Evolutionary conservation across 306 rosid genomes (phyloP).

Genomic region (Dryas octopetala): DNA sequence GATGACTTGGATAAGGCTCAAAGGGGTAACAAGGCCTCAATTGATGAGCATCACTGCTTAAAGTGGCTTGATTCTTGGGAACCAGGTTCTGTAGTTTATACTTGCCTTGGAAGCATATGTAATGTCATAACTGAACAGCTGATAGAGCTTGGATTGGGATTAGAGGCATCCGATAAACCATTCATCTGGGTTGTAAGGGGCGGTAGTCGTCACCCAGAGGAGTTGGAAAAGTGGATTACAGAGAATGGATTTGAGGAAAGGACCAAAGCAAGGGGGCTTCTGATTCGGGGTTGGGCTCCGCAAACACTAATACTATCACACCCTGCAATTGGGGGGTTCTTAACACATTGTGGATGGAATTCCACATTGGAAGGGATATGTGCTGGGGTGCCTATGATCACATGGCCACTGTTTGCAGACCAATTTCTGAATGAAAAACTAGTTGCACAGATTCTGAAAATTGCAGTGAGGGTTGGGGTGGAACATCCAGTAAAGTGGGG

Average conservation of each 20-base stretch:
- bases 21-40: conserved; percentile 47
- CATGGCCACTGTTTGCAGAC: conserved; percentile 43
- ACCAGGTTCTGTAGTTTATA: conserved; percentile 33
- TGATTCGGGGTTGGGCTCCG: too few relatives aligned
- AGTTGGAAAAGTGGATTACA: conserved; percentile 43
- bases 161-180: conserved; percentile 48
- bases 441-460: conserved; percentile 20
- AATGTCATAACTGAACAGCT: conserved; percentile 26
- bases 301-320: too few relatives aligned
- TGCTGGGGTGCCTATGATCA: conserved; percentile 2
- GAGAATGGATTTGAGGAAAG: conserved; percentile 51
- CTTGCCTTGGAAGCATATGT: conserved; percentile 51
- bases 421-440: conserved; percentile 43
- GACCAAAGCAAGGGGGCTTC: conserved; percentile 12
- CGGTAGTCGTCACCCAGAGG: conserved; percentile 20
- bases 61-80: conserved; percentile 50
- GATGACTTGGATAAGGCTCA: conserved; percentile 28
- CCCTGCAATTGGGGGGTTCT: too few relatives aligned
- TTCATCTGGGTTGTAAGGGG: conserved; percentile 69
- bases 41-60: conserved; percentile 29
- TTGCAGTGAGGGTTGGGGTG: too few relatives aligned
- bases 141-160: conserved; percentile 51
- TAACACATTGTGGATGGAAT: too few relatives aligned
- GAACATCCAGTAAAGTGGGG: too few relatives aligned
- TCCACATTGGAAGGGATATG: too few relatives aligned